Evolutionary conservation across 306 rosid genomes (phyloP).

Genomic region (Cucurbita ficifolia): DNA sequence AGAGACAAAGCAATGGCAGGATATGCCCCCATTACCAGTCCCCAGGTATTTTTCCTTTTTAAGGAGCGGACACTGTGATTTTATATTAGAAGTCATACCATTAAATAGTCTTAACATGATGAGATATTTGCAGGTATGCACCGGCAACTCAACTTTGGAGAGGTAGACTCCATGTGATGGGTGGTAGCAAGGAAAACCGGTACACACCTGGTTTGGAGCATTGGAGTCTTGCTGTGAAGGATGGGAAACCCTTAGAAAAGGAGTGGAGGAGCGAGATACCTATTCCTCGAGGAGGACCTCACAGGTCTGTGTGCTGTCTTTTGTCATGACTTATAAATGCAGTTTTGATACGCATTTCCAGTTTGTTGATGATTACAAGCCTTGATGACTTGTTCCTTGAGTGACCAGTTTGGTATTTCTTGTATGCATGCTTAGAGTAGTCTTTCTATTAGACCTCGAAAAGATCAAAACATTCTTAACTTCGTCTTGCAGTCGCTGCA

Average conservation of each 20-base stretch:
- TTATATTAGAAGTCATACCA: neutral
- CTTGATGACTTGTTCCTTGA: neutral
- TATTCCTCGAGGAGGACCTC: conserved; percentile 89
- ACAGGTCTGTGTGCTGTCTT: conserved; percentile 35
- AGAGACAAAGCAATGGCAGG: conserved; percentile 44
- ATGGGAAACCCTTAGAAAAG: conserved; percentile 57
- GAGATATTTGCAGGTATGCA: conserved; percentile 46
- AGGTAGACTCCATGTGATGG: conserved; percentile 93
- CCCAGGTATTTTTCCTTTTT: conserved; percentile 38
- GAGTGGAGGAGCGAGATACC: conserved; percentile 62
- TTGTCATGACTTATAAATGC: neutral
- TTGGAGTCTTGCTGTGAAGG: conserved; percentile 83
- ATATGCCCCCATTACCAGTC: conserved; percentile 52
- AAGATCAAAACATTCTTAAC: neutral
- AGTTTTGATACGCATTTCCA: neutral
- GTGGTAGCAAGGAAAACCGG: conserved; percentile 86
- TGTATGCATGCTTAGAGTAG: neutral
- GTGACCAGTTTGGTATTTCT: neutral
- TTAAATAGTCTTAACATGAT: neutral
- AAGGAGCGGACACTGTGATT: neutral
- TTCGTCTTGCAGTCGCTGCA: neutral
- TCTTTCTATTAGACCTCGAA: neutral
- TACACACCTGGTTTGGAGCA: conserved; percentile 68
- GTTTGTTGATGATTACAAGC: neutral
- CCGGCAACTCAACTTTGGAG: conserved; percentile 89